Conservation (phyloP, 441 rosid species). For the Erodium chrysanthum region DNA sequence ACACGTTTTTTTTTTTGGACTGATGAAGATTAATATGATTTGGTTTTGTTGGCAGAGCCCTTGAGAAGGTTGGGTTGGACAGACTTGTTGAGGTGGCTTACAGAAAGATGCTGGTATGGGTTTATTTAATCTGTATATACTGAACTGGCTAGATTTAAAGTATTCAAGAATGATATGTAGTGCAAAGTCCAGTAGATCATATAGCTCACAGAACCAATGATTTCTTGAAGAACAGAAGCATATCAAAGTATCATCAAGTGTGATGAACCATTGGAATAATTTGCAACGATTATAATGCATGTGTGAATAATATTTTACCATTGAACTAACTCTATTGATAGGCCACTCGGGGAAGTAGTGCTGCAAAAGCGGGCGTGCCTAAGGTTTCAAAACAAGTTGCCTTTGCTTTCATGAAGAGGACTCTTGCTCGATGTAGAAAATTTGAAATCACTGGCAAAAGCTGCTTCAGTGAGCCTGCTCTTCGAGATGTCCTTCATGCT, state of each 20-base stretch:
- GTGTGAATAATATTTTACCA: not conserved
- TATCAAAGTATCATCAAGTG: too few species aligned
- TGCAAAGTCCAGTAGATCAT: not conserved
- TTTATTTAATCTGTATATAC: not conserved
- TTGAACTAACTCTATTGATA: slow-evolving; percentile 21
- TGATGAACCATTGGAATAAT: too few species aligned
- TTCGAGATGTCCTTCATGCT: slow-evolving; percentile 36
- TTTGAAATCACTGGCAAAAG: slow-evolving; percentile 49
- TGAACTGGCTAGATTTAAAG: not conserved
- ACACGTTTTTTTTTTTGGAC: not conserved
- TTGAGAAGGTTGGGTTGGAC: slow-evolving; percentile 46
- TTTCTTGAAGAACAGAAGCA: too few species aligned
- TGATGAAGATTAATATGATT: slow-evolving; percentile 7
- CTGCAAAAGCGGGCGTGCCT: slow-evolving; percentile 31
- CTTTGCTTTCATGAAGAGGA: slow-evolving; percentile 38
- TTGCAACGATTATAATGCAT: too few species aligned
- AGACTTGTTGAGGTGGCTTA: slow-evolving; percentile 47
- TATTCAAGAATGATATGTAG: not conserved
- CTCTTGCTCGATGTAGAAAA: slow-evolving; percentile 44
- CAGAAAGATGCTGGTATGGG: slow-evolving; percentile 41
- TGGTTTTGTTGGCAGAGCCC: slow-evolving; percentile 30
- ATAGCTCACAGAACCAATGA: not conserved
- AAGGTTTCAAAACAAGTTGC: slow-evolving; percentile 53
- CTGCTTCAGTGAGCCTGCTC: slow-evolving; percentile 45
- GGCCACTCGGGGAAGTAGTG: slow-evolving; percentile 43